These are phyloP conservation scores for Inonotus hispidus DNA, from an alignment of 1,284 basidiomycete genomes.

Conservation along the genomic window DNA sequence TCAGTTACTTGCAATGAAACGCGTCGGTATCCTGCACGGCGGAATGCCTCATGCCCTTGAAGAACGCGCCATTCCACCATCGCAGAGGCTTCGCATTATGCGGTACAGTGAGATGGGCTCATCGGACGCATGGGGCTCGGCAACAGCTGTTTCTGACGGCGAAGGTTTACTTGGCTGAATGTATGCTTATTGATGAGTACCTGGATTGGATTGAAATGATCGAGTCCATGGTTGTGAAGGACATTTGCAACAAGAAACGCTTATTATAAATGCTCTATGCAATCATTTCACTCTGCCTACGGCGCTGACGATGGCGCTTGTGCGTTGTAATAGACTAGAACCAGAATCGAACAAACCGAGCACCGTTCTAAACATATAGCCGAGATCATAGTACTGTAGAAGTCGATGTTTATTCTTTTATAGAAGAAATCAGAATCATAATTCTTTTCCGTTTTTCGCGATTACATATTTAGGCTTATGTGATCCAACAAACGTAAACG, in stretches of 20 bases:
- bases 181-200: neutral
- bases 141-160: constrained; percentile 32
- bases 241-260: neutral
- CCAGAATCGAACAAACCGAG: too few relatives aligned
- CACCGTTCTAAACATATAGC: too few relatives aligned
- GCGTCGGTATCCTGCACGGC: constrained; percentile 81
- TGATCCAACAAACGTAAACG: too few relatives aligned
- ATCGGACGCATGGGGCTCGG: constrained; percentile 34
- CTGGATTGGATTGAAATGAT: neutral
- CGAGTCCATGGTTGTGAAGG: neutral
- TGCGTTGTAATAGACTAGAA: too few relatives aligned
- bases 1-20: constrained; percentile 80
- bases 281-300: neutral
- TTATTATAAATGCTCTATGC: neutral
- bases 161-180: constrained; percentile 32
- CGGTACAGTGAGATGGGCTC: constrained; percentile 57
- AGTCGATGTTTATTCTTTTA: too few relatives aligned
- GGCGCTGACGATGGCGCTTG: neutral
- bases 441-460: too few relatives aligned
- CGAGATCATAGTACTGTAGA: too few relatives aligned
- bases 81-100: constrained; percentile 64
- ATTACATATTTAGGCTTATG: too few relatives aligned
- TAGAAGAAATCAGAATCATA: too few relatives aligned
- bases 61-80: constrained; percentile 61
- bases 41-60: constrained; percentile 61